Evolutionary conservation across 768 basidiomycete species (phyloP).

Genomic region (Boletales sp.): DNA sequence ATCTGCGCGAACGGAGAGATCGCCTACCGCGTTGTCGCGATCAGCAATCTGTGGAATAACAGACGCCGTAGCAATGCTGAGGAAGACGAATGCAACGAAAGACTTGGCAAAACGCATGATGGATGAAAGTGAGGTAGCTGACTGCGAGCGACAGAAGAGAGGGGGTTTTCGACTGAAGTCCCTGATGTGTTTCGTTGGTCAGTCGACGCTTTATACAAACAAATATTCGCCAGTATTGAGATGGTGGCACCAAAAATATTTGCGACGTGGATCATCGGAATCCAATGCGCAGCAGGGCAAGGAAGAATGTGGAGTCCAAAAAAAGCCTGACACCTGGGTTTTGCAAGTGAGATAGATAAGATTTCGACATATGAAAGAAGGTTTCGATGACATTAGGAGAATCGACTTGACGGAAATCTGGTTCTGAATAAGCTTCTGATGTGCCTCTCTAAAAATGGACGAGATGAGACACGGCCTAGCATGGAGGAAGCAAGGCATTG

Average conservation of each 20-base stretch:
- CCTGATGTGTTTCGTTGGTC: background rate
- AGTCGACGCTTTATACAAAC: background rate
- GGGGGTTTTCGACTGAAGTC: background rate
- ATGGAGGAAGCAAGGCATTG: no score
- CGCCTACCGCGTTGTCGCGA: background rate
- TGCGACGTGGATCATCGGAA: background rate
- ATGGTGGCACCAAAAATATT: background rate
- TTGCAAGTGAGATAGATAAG: no score
- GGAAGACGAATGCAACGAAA: constrained; percentile 2
- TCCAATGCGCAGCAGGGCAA: no score
- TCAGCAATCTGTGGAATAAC: background rate
- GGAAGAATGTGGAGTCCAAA: no score
- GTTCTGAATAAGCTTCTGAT: no score
- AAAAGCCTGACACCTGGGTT: no score
- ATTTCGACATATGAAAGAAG: no score
- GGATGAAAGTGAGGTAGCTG: background rate
- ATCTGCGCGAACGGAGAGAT: background rate
- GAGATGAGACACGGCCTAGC: no score
- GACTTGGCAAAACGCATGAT: constrained; percentile 4
- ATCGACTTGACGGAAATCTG: no score
- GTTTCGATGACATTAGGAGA: no score
- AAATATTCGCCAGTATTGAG: background rate
- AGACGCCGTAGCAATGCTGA: constrained; percentile 1
- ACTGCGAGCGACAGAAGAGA: background rate
- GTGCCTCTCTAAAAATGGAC: no score